Evolutionary conservation across 2,329 filamentous ascomycete species (phyloP).

Genomic region (Arthrobotrys sinensis): DNA sequence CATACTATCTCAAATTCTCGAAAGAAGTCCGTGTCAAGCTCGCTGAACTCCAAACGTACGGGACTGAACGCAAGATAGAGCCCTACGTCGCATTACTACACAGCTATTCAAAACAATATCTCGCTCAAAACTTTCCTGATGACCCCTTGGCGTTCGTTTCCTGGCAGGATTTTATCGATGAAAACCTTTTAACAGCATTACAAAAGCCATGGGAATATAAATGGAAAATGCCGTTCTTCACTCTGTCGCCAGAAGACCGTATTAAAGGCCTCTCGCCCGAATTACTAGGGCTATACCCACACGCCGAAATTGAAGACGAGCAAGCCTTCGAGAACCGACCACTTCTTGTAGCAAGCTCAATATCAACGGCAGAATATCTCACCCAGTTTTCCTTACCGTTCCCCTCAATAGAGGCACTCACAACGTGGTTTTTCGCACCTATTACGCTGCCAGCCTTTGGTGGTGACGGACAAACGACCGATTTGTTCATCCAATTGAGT

Average conservation of each 20-base stretch:
- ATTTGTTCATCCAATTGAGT: neutral
- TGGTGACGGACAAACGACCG: neutral
- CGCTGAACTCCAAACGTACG: neutral
- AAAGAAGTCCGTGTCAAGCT: slow-evolving; percentile 10
- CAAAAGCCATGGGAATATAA: slow-evolving; percentile 26
- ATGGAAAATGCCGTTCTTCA: slow-evolving; percentile 24
- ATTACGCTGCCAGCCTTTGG: neutral
- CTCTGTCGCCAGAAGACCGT: slow-evolving; percentile 15
- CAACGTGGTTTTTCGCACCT: slow-evolving; percentile 31
- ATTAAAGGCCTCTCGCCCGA: slow-evolving; percentile 11
- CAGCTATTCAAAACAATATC: slow-evolving; percentile 17
- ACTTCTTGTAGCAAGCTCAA: slow-evolving; percentile 5
- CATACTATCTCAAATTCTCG: slow-evolving; percentile 14
- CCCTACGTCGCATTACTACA: slow-evolving; percentile 12
- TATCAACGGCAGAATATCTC: slow-evolving; percentile 45
- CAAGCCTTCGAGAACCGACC: slow-evolving; percentile 9
- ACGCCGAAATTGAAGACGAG: slow-evolving; percentile 28
- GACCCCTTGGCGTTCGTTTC: slow-evolving; percentile 3
- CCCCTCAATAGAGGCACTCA: neutral
- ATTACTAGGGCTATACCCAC: slow-evolving; percentile 25
- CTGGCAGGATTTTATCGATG: slow-evolving; percentile 39
- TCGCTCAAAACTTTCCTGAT: neutral
- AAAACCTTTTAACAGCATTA: slow-evolving; percentile 4
- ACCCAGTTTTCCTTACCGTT: slow-evolving; percentile 28
- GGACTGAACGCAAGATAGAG: neutral